Percentiles rank a stretch among this genome's conserved stretches.
These are phyloP conservation scores for Eremothecium sinecaudum DNA, from an alignment of 1,139 yeast species.

Conservation along the genomic window DNA sequence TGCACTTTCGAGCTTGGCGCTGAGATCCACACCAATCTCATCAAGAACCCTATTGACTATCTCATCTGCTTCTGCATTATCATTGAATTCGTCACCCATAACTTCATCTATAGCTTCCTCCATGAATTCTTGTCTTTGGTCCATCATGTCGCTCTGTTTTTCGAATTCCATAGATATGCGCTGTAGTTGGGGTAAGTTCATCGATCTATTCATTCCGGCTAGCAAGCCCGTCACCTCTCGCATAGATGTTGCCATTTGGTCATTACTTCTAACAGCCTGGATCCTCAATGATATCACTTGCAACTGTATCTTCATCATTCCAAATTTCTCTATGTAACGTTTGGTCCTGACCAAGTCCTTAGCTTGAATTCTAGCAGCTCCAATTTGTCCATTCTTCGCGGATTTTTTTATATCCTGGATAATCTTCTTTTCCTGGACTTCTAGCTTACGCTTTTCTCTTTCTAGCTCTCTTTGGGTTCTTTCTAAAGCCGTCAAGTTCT, in stretches of 20 bases:
- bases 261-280: conserved; percentile 85
- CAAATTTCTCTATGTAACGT: conserved; percentile 72
- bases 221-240: conserved; percentile 84
- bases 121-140: conserved; percentile 97
- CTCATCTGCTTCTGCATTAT: conserved; percentile 87
- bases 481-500: conserved; percentile 88
- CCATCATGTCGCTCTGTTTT: conserved; percentile 91
- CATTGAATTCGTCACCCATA: conserved; percentile 70
- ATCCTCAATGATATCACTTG: conserved; percentile 89
- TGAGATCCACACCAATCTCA: conserved; percentile 88
- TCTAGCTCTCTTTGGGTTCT: conserved; percentile 88
- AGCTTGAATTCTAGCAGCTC: conserved; percentile 90
- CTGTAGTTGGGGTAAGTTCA: conserved; percentile 85
- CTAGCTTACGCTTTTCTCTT: conserved; percentile 76
- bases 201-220: conserved; percentile 76
- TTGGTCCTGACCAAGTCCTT: conserved; percentile 88
- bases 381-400: conserved; percentile 81
- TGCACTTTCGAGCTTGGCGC: conserved; percentile 53
- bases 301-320: conserved; percentile 87
- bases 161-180: conserved; percentile 93
- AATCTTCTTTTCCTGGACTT: conserved; percentile 83
- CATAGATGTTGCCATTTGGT: conserved; percentile 94
- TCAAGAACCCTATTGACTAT: conserved; percentile 86
- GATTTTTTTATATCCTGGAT: conserved; percentile 78
- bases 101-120: conserved; percentile 96